Conservation (phyloP, 768 basidiomycete species). For the Macrolepiota fuliginosa region DNA sequence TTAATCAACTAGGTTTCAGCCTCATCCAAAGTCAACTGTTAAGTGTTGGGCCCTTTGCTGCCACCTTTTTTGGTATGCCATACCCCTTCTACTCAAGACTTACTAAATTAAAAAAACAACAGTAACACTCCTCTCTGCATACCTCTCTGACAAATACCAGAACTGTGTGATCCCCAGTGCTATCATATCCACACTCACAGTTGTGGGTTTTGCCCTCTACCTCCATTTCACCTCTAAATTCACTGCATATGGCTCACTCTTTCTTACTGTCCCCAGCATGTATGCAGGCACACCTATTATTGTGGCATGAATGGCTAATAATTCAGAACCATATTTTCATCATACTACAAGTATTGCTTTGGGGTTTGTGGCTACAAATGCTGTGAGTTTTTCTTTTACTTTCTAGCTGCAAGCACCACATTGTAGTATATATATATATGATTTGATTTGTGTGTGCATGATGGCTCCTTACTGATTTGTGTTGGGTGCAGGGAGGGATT, state of each 20-base stretch:
- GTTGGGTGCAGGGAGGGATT: conserved; percentile 31
- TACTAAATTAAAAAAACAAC: not conserved
- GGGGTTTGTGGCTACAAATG: conserved; percentile 33
- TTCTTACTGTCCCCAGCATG: conserved; percentile 31
- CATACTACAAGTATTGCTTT: conserved; percentile 33
- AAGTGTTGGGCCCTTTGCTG: conserved; percentile 36
- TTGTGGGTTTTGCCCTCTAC: conserved; percentile 30
- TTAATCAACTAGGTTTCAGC: conserved; percentile 33
- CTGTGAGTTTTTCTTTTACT: conserved; percentile 18
- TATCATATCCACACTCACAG: conserved; percentile 19
- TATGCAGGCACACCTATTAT: conserved; percentile 28
- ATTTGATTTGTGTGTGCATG: not conserved
- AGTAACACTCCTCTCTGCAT: conserved; percentile 26
- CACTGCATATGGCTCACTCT: conserved; percentile 30
- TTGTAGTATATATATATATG: no score
- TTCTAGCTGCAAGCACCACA: no score
- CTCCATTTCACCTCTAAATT: conserved; percentile 26
- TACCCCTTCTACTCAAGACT: not conserved
- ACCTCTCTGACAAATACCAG: conserved; percentile 24
- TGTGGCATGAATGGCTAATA: conserved; percentile 35
- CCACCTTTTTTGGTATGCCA: conserved; percentile 30
- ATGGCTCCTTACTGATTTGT: not conserved
- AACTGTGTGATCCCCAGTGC: conserved; percentile 24
- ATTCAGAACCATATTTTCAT: conserved; percentile 34
- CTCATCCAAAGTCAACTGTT: conserved; percentile 30